These are phyloP conservation scores for Allantophomopsis cytisporea DNA, from an alignment of 2,329 filamentous ascomycete genomes.

Conservation along the genomic window DNA sequence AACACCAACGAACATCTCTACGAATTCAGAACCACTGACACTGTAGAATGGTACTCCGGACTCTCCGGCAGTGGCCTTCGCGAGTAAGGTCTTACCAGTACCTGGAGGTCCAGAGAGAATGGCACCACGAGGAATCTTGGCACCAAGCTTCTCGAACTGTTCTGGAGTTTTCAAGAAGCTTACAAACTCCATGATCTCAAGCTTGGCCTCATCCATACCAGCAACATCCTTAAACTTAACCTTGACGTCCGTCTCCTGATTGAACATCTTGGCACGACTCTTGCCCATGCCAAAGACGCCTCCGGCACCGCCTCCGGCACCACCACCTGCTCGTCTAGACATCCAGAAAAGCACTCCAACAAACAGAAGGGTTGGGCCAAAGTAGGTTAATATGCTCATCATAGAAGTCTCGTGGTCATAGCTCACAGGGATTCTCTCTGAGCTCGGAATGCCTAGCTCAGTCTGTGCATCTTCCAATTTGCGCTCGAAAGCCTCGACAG, in stretches of 20 bases:
- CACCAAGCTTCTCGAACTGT: conserved; percentile 83
- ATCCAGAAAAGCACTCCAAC: conserved; percentile 74
- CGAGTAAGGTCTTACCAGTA: conserved; percentile 94
- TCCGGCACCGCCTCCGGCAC: conserved; percentile 48
- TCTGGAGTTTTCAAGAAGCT: conserved; percentile 91
- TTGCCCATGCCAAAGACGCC: conserved; percentile 94
- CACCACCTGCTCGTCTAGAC: conserved; percentile 59
- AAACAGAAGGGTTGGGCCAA: conserved; percentile 78
- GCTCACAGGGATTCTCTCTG: conserved; percentile 86
- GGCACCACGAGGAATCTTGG: conserved; percentile 93
- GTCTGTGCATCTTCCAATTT: conserved; percentile 78
- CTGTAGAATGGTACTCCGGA: conserved; percentile 96
- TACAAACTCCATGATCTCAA: conserved; percentile 98
- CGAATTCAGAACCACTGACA: conserved; percentile 96
- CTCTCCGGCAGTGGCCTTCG: conserved; percentile 95
- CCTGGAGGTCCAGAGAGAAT: conserved; percentile 95
- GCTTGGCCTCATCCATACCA: conserved; percentile 95
- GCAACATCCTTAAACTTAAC: conserved; percentile 96
- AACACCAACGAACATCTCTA: conserved; percentile 99
- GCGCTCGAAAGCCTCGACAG: conserved; percentile 82
- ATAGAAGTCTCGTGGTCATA: conserved; percentile 65
- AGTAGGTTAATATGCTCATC: conserved; percentile 59
- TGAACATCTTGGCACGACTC: conserved; percentile 93
- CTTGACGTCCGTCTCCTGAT: conserved; percentile 91
- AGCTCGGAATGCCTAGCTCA: conserved; percentile 70